Conservation (phyloP, 2,329 filamentous ascomycete genomes). For the Nannizziopsis barbatae region DNA sequence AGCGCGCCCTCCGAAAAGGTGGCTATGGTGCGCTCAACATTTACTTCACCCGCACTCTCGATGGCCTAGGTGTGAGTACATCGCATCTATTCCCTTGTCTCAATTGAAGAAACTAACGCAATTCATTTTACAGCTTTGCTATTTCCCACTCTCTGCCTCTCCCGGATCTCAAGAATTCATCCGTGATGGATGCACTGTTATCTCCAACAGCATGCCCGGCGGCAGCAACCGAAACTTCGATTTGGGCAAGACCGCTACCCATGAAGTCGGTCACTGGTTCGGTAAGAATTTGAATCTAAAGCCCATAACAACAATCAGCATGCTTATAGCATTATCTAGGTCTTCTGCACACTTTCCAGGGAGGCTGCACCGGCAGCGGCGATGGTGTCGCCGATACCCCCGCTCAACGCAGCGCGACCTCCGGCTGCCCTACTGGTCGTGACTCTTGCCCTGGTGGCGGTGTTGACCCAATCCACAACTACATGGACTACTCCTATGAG, state of each 20-base stretch:
- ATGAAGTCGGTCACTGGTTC: slow-evolving; percentile 28
- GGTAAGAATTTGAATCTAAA: slow-evolving; percentile 13
- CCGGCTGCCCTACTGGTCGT: slow-evolving; percentile 20
- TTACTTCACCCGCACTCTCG: slow-evolving; percentile 18
- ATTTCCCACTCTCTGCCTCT: slow-evolving; percentile 15
- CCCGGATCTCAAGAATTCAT: slow-evolving; percentile 15
- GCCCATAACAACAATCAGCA: not conserved
- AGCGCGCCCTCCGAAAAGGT: slow-evolving; percentile 18
- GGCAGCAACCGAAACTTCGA: slow-evolving; percentile 16
- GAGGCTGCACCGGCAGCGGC: slow-evolving; percentile 18
- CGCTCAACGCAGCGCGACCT: slow-evolving; percentile 17
- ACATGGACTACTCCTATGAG: slow-evolving; percentile 26
- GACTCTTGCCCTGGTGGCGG: slow-evolving; percentile 24
- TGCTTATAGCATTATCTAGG: not conserved
- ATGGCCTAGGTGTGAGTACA: slow-evolving; percentile 6
- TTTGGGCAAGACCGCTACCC: slow-evolving; percentile 22
- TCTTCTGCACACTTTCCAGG: slow-evolving; percentile 26
- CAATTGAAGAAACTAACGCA: not conserved
- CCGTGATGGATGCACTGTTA: slow-evolving; percentile 20
- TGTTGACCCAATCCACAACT: slow-evolving; percentile 25
- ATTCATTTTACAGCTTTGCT: slow-evolving; percentile 8
- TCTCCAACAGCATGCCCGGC: slow-evolving; percentile 19
- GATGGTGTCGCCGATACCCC: slow-evolving; percentile 25
- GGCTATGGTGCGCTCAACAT: slow-evolving; percentile 22
- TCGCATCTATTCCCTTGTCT: not conserved